Conservation (phyloP, 2,329 filamentous ascomycete species). For the Neoascochyta sp. region DNA sequence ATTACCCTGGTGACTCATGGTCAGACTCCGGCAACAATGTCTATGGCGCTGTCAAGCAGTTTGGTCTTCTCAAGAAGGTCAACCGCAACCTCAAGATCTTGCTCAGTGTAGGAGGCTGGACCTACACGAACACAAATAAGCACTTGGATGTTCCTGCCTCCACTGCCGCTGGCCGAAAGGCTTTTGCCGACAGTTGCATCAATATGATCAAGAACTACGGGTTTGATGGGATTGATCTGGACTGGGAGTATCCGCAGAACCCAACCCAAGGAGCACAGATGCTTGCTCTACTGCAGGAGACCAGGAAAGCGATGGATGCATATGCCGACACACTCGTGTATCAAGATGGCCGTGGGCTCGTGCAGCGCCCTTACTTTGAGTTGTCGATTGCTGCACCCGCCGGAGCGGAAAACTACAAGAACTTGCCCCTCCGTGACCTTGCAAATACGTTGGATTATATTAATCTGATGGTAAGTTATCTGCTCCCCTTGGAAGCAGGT, state of each 20-base stretch:
- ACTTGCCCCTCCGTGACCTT: constrained; percentile 42
- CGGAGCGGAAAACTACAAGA: constrained; percentile 43
- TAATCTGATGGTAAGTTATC: constrained; percentile 44
- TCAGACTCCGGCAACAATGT: constrained; percentile 64
- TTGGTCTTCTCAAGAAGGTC: constrained; percentile 70
- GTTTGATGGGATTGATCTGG: constrained; percentile 54
- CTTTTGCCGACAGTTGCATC: constrained; percentile 69
- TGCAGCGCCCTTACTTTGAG: constrained; percentile 40
- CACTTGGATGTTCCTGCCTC: constrained; percentile 72
- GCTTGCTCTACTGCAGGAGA: constrained; percentile 39
- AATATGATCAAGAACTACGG: constrained; percentile 75
- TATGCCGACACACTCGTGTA: constrained; percentile 38
- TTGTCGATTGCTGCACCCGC: constrained; percentile 46
- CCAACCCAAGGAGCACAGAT: constrained; percentile 41
- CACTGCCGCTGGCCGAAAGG: constrained; percentile 57
- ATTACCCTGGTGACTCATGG: constrained; percentile 58
- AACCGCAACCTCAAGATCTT: constrained; percentile 75
- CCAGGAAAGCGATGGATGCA: constrained; percentile 38
- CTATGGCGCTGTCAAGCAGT: constrained; percentile 74
- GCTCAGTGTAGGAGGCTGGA: constrained; percentile 81
- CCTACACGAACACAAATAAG: constrained; percentile 55
- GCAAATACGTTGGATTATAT: constrained; percentile 47
- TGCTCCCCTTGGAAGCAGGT: not conserved
- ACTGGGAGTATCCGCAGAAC: constrained; percentile 48
- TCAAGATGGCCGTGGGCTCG: constrained; percentile 7